A percentile compares a stretch with the other conserved stretches of the same genome.
These are phyloP conservation scores for Alternaria gansuensis DNA, from an alignment of 2,329 filamentous ascomycete genomes.

Conservation along the genomic window DNA sequence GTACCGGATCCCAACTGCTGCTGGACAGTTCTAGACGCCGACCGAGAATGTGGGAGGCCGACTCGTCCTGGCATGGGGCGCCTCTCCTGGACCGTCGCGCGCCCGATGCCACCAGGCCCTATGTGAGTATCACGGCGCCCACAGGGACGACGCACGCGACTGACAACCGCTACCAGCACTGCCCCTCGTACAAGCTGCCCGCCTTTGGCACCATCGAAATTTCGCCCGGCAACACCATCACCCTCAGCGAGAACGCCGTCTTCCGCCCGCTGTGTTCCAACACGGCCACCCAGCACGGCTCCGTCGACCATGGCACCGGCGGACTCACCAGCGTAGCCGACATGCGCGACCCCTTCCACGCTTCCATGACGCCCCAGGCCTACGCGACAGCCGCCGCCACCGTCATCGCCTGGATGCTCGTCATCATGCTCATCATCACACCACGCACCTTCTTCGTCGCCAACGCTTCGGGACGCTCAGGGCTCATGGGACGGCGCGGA, in stretches of 20 bases:
- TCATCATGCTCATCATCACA: conserved; percentile 93
- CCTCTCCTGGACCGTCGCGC: conserved; percentile 34
- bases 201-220: conserved; percentile 66
- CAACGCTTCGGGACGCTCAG: conserved; percentile 70
- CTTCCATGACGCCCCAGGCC: conserved; percentile 89
- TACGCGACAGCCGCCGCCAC: conserved; percentile 93
- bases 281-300: conserved; percentile 35
- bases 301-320: conserved; percentile 52
- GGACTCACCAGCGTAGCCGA: conserved; percentile 65
- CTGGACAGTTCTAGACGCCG: conserved; percentile 48
- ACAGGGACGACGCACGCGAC: conserved; percentile 22
- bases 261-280: conserved; percentile 67
- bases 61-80: conserved; percentile 38
- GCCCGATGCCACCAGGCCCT: conserved; percentile 41
- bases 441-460: conserved; percentile 93
- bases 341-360: conserved; percentile 87
- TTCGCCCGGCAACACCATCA: conserved; percentile 64
- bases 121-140: conserved; percentile 38
- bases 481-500: conserved; percentile 80
- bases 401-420: conserved; percentile 87
- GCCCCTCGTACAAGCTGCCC: conserved; percentile 70
- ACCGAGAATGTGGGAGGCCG: conserved; percentile 44
- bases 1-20: conserved; percentile 38
- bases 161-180: conserved; percentile 56
- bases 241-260: conserved; percentile 66